phyloP scores from a whole-genome alignment of 768 basidiomycete genomes.

The Suillus ampliporus region DNA sequence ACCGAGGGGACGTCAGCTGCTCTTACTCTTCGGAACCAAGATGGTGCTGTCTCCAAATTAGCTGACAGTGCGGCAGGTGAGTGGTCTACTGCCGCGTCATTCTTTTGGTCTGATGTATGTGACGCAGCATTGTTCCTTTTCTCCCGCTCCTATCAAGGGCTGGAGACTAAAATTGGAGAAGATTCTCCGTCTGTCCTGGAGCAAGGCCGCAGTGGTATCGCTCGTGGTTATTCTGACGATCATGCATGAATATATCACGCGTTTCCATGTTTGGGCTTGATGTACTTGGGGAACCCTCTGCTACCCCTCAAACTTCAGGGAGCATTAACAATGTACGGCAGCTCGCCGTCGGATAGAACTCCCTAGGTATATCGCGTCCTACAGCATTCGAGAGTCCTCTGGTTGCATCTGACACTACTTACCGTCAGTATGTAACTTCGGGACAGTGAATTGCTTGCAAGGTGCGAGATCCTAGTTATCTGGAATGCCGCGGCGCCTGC shows the following conservation, averaged over 20 bases:
- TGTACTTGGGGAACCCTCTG: neutral
- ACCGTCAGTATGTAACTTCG: too few species aligned
- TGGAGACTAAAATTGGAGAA: conserved; percentile 78
- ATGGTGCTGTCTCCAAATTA: conserved; percentile 39
- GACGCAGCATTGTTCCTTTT: conserved; percentile 71
- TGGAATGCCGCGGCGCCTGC: too few species aligned
- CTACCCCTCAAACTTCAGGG: neutral
- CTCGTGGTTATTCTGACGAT: conserved; percentile 80
- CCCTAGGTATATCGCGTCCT: too few species aligned
- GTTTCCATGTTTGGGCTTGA: neutral
- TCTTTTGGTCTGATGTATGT: conserved; percentile 10
- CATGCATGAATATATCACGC: conserved; percentile 17
- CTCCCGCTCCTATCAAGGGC: conserved; percentile 75
- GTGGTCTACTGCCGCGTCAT: conserved; percentile 25
- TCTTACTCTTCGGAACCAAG: too few species aligned
- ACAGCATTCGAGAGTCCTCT: too few species aligned
- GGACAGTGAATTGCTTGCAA: too few species aligned
- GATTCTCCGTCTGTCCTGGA: conserved; percentile 84
- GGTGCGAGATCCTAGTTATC: too few species aligned
- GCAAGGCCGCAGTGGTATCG: conserved; percentile 90
- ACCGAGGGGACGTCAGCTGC: neutral
- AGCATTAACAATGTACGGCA: neutral
- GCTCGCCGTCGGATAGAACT: neutral
- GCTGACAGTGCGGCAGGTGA: conserved; percentile 75
- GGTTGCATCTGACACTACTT: too few species aligned